Base-by-base conservation (phyloP, 495 filamentous ascomycete genomes). In the Penicillium subrubescens region DNA sequence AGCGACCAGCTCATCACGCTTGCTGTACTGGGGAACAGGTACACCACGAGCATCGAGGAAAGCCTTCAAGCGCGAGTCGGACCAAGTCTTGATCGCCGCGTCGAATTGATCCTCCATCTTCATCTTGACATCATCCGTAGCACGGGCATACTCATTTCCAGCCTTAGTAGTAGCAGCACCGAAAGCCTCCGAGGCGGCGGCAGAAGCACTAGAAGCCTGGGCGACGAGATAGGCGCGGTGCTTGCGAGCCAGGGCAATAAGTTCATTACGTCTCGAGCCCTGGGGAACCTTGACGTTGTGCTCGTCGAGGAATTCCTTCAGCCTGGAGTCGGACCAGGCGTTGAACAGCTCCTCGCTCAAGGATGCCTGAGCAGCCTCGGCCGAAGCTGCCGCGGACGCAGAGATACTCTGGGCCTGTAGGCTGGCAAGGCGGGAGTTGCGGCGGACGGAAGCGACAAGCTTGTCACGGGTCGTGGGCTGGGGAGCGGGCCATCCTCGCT, bases 221-320 rank as follows among this genome's bases (percentile, higher is more conserved):
- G 87, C 89, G 23, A 89, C 79, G 60, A 97, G 80, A 55, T 87
- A 83, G 50, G 88, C 86, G 54, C 92, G 92, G 81, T 97, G 85
- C 83, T 96, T 96, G 69, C 95, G 92, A 57, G 93, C 92, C 54
- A 98, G 87, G 54, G 95, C 93, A 52, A 95, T 78, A 19, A 98
- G 86, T 73, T 98, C 94, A 76, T 97, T 97, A 61, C 88, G 82
- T 81, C 82, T 93, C 66, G 90, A 94, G 31, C 95, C 94, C 75
- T 98, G 95, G 8, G 94, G 94, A 33, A 97, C 90, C 79, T 84
- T 85, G 70, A 91, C 82, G n/a, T 80, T 81, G 65, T 93, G 88
- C 77, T 90, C 88, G 74, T 93, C 91, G 8, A 86, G 80, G 83
- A 89, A 93, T 55, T 87, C 87, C 82, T 94, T 94, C 77, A 94